A percentile compares a stretch with the other conserved stretches of the same genome.
Conservation (phyloP, 2,329 filamentous ascomycete genomes). For the Macrophomina pseudophaseolina region DNA sequence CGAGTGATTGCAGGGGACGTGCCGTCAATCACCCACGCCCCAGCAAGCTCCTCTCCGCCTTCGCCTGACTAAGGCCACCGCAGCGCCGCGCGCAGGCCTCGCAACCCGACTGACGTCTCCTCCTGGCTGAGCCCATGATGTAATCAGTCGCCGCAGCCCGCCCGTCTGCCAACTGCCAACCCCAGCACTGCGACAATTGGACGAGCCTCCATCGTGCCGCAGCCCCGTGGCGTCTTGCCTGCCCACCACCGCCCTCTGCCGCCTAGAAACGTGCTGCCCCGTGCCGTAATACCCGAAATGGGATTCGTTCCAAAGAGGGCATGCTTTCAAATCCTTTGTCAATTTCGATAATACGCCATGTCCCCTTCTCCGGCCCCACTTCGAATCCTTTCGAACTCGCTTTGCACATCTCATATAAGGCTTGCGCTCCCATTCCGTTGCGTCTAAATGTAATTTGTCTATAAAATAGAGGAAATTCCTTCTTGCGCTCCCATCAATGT, state of each 20-base stretch:
- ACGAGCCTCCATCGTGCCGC: constrained; percentile 16
- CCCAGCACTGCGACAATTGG: background rate
- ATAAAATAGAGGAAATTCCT: background rate
- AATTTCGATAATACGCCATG: background rate
- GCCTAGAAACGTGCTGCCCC: background rate
- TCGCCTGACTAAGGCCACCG: constrained; percentile 1
- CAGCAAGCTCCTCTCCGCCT: constrained; percentile 12
- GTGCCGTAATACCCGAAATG: constrained; percentile 12
- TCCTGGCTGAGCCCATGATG: constrained; percentile 23
- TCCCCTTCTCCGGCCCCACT: background rate
- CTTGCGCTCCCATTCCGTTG: constrained; percentile 6
- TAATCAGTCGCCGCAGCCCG: constrained; percentile 8
- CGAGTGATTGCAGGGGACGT: constrained; percentile 14
- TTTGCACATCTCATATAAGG: background rate
- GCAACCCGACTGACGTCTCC: constrained; percentile 2
- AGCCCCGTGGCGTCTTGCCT: constrained; percentile 2
- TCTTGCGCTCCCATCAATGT: background rate
- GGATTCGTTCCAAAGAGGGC: background rate
- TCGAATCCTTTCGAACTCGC: background rate
- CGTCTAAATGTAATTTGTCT: constrained; percentile 3
- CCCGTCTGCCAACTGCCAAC: background rate
- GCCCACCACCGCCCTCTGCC: background rate
- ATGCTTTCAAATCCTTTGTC: constrained; percentile 5
- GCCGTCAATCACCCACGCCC: constrained; percentile 12
- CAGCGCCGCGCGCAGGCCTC: background rate